Evolutionary conservation across 257 asterid species (phyloP).

Genomic region (Capsicum rhomboideum): DNA sequence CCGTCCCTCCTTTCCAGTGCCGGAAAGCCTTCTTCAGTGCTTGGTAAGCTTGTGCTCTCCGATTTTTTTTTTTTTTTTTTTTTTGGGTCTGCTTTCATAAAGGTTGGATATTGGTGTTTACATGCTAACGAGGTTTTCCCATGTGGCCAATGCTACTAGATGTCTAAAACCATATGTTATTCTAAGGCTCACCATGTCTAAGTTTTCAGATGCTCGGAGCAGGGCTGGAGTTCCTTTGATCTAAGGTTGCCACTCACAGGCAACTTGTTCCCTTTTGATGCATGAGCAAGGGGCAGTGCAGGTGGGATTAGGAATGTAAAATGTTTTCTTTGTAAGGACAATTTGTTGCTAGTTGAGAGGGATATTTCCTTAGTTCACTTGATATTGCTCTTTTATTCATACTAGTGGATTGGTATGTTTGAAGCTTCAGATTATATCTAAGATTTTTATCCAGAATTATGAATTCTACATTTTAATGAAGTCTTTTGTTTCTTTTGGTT

Average conservation of each 20-base stretch:
- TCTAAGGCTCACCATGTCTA: slow-evolving; percentile 74
- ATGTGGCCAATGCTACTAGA: slow-evolving; percentile 43
- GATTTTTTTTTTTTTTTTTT: not conserved
- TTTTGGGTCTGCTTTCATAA: slow-evolving; percentile 12
- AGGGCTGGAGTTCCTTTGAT: slow-evolving; percentile 67
- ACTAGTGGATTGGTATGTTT: not conserved
- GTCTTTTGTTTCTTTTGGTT: not conserved
- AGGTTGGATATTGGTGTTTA: slow-evolving; percentile 14
- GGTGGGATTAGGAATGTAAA: slow-evolving; percentile 94
- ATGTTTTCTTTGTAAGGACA: slow-evolving; percentile 43
- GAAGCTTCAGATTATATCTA: not conserved
- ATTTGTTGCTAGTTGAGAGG: slow-evolving; percentile 39
- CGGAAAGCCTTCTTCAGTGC: slow-evolving; percentile 47
- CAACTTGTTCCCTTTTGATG: slow-evolving; percentile 88
- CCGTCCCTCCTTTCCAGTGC: slow-evolving; percentile 65
- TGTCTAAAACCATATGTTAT: slow-evolving; percentile 44
- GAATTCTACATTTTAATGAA: slow-evolving; percentile 16
- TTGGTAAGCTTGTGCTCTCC: slow-evolving; percentile 59
- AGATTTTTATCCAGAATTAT: slow-evolving; percentile 8
- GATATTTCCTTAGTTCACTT: slow-evolving; percentile 22
- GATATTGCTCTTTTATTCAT: not conserved
- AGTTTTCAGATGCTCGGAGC: slow-evolving; percentile 99
- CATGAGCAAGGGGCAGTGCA: slow-evolving; percentile 68
- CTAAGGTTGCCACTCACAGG: slow-evolving; percentile 81
- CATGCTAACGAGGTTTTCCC: slow-evolving; percentile 35